phyloP scores from a whole-genome alignment of 1,284 basidiomycete genomes.

The Pseudozyma tsukubaensis region DNA sequence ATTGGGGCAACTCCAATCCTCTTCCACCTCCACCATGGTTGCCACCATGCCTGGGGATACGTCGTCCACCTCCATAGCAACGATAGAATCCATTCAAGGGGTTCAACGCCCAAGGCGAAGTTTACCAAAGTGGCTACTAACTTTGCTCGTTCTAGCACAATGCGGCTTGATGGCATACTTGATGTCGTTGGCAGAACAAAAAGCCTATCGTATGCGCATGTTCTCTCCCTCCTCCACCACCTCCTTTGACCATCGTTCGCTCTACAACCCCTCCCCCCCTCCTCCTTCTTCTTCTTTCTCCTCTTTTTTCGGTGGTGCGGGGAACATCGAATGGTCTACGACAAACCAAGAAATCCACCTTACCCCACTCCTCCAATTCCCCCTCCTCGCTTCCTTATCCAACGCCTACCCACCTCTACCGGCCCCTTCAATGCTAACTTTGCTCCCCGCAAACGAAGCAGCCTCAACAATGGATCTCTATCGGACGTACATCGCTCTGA shows the following conservation, averaged over 20 bases:
- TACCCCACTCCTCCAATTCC: conserved; percentile 21
- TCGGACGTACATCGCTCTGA: conserved; percentile 10
- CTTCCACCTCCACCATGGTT: too few relatives aligned
- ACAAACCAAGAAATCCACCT: conserved; percentile 13
- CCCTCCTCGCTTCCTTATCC: conserved; percentile 11
- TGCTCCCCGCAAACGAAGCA: not conserved
- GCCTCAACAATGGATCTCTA: not conserved
- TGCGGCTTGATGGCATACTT: conserved; percentile 24
- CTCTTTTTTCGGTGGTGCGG: not conserved
- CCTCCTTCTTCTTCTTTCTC: not conserved
- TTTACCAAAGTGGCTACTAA: not conserved
- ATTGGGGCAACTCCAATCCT: conserved; percentile 10
- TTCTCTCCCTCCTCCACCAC: conserved; percentile 2
- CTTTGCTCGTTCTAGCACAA: conserved; percentile 12
- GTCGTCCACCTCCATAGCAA: not conserved
- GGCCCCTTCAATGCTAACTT: conserved; percentile 3
- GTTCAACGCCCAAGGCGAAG: not conserved
- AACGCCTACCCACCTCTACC: conserved; percentile 16
- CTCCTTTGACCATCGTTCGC: not conserved
- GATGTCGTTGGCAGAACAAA: conserved; percentile 17
- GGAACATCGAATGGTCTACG: conserved; percentile 23
- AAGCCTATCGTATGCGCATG: conserved; percentile 33
- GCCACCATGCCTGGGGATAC: not conserved
- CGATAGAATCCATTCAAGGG: not conserved
- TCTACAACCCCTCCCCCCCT: not conserved